A percentile compares a stretch with the other conserved stretches of the same genome.
phyloP scores from a whole-genome alignment of 2,329 filamentous ascomycete species.

The Septoria petroselini region DNA sequence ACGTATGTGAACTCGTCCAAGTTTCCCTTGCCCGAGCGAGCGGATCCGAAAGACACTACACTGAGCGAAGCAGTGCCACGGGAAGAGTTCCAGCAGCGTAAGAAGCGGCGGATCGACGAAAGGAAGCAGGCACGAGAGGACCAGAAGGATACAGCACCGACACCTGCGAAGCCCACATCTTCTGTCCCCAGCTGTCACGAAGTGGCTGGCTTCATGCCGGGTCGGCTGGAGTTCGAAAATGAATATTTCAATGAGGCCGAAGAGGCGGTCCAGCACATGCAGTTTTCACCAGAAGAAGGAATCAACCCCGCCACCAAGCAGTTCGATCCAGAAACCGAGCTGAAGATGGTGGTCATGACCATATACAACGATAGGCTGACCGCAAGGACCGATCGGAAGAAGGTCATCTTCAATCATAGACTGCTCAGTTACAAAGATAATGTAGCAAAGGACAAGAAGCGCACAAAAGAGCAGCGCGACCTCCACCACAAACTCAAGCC shows the following conservation, averaged over 20 bases:
- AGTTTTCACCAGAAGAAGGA: slow-evolving; percentile 94
- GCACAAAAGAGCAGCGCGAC: slow-evolving; percentile 91
- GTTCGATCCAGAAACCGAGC: slow-evolving; percentile 90
- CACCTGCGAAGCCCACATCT: slow-evolving; percentile 84
- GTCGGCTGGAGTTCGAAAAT: slow-evolving; percentile 93
- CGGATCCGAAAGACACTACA: slow-evolving; percentile 75
- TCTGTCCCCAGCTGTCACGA: slow-evolving; percentile 96
- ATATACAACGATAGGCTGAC: slow-evolving; percentile 94
- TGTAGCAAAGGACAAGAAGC: slow-evolving; percentile 83
- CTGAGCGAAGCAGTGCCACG: slow-evolving; percentile 77
- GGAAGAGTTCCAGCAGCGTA: slow-evolving; percentile 87
- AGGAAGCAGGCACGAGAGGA: slow-evolving; percentile 83
- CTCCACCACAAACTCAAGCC: slow-evolving; percentile 91
- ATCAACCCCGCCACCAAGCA: slow-evolving; percentile 79
- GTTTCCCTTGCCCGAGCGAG: slow-evolving; percentile 84
- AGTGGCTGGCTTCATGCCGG: slow-evolving; percentile 98
- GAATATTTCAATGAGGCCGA: slow-evolving; percentile 98
- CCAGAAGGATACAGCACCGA: slow-evolving; percentile 76
- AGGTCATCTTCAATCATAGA: slow-evolving; percentile 93
- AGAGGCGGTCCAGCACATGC: slow-evolving; percentile 96
- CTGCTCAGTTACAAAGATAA: slow-evolving; percentile 93
- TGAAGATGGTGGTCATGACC: slow-evolving; percentile 97
- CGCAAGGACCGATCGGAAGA: slow-evolving; percentile 88
- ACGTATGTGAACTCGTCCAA: slow-evolving; percentile 79
- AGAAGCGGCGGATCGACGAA: slow-evolving; percentile 89